These are phyloP conservation scores for Cephalotrichum gorgonifer DNA, from an alignment of 2,329 filamentous ascomycete species.

Conservation along the genomic window DNA sequence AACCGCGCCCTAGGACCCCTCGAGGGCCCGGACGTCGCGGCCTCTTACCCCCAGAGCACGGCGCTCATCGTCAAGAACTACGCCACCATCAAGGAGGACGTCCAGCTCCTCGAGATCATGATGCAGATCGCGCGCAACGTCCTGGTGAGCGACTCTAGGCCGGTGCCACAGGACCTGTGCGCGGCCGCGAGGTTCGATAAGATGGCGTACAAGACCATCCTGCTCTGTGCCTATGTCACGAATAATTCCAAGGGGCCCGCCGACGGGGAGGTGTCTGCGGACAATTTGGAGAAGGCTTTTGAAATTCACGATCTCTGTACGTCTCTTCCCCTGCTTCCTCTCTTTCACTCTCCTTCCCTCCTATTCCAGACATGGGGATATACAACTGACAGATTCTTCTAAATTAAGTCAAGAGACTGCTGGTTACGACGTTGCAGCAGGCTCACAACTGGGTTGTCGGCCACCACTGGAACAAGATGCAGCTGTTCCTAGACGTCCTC, in stretches of 20 bases:
- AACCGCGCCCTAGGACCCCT: slow-evolving; percentile 48
- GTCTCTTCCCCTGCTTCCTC: too few relatives aligned
- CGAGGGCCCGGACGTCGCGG: slow-evolving; percentile 36
- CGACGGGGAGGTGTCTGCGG: slow-evolving; percentile 35
- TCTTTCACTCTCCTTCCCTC: background rate
- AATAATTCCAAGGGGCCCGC: slow-evolving; percentile 51
- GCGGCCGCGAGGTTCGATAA: slow-evolving; percentile 55
- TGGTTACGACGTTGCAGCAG: slow-evolving; percentile 56
- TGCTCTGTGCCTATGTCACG: slow-evolving; percentile 55
- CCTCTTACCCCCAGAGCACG: slow-evolving; percentile 50
- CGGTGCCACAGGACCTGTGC: slow-evolving; percentile 53
- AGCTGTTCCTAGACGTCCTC: slow-evolving; percentile 56
- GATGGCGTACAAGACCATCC: slow-evolving; percentile 55
- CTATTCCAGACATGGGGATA: background rate
- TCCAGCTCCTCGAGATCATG: slow-evolving; percentile 54
- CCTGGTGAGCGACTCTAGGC: slow-evolving; percentile 50
- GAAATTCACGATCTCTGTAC: slow-evolving; percentile 56
- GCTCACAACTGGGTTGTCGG: slow-evolving; percentile 61
- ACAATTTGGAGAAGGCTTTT: slow-evolving; percentile 1
- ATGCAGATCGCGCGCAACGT: slow-evolving; percentile 58
- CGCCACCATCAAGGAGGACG: slow-evolving; percentile 47
- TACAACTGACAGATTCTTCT: background rate
- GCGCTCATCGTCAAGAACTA: slow-evolving; percentile 54
- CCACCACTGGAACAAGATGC: slow-evolving; percentile 60
- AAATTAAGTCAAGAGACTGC: slow-evolving; percentile 56